phyloP scores from a whole-genome alignment of 2,329 filamentous ascomycete species.

The Cytospora mali region DNA sequence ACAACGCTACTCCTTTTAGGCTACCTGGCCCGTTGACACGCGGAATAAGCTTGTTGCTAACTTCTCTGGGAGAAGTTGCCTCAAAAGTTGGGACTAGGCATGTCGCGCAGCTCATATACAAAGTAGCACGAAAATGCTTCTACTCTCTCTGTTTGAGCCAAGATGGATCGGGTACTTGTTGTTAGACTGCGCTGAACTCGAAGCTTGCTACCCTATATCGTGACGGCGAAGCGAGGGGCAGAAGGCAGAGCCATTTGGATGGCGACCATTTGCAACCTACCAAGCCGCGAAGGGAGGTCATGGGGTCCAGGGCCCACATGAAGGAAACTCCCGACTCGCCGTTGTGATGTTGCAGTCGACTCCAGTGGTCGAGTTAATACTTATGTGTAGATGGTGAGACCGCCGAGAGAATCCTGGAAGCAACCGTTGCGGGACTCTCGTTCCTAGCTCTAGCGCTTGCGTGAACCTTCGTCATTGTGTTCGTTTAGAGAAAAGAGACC shows the following conservation, averaged over 20 bases:
- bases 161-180: constrained; percentile 1
- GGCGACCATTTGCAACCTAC: constrained; percentile 23
- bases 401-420: constrained; percentile 15
- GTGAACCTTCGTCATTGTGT: not conserved
- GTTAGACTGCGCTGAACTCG: not conserved
- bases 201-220: not conserved
- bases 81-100: constrained; percentile 7
- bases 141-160: constrained; percentile 12
- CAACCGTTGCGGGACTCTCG: constrained; percentile 15
- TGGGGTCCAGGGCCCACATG: constrained; percentile 26
- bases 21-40: constrained; percentile 20
- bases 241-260: constrained; percentile 9
- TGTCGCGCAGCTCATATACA: constrained; percentile 12
- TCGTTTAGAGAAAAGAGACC: not conserved
- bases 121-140: not conserved
- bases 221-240: constrained; percentile 8
- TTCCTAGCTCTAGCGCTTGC: constrained; percentile 13
- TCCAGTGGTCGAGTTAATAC: not conserved
- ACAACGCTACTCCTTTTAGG: constrained; percentile 24
- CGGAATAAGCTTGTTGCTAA: constrained; percentile 10
- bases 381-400: constrained; percentile 17
- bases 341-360: constrained; percentile 16
- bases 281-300: constrained; percentile 27
- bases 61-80: constrained; percentile 6
- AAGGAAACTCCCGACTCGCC: constrained; percentile 27